Evolutionary conservation across 2,329 filamentous ascomycete genomes (phyloP), one percentile per base, ranked within the genome.

Genomic region (Coniochaeta prunicola): DNA sequence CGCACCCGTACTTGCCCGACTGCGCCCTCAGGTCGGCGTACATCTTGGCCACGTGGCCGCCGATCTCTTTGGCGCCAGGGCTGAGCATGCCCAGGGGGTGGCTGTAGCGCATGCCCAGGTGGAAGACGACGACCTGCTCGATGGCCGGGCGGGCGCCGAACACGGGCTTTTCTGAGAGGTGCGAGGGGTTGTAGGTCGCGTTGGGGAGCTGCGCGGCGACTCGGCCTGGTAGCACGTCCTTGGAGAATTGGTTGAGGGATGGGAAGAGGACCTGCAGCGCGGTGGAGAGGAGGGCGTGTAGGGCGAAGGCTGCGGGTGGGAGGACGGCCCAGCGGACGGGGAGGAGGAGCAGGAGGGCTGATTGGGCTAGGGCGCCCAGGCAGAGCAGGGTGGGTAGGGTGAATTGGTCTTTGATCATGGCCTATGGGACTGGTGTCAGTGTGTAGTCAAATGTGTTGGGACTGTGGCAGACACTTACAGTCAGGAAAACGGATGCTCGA

Each of bases 21-120:
- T 76, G 68, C 6, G 64, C 58, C 2, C 74, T 63, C 5, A 76
- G 67, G 0, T 72, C 68, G 0, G 57, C 54, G 30, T 71, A 63
- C 73, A 83, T 77, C 9, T 57, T 60, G 0, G 48, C 13, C 63
- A 82, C 80, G 61, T 69, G 69, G 0, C 64, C 62, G 50, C 66
- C 70, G 0, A 80, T 64, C 19, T 77, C 69, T 26, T 68, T 68
- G 58, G 70, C 74, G 54, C 76, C 74, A 0, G 81, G 80, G 2
- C 73, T 70, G 21, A 83, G 65, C 9, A 76, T 48, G 3, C 82
- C 80, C 0, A 83, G 71, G 0, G 81, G 80, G 56, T 79, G 76
- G 69, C 78, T 78, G 64, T 70, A 69, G 59, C 77, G 76, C 13
- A 73, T 66, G 54, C 76, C 77, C 15, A 80, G 70, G 64, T 77